Base-by-base conservation (phyloP, 2,329 filamentous ascomycete genomes). In the Lachnellula occidentalis region DNA sequence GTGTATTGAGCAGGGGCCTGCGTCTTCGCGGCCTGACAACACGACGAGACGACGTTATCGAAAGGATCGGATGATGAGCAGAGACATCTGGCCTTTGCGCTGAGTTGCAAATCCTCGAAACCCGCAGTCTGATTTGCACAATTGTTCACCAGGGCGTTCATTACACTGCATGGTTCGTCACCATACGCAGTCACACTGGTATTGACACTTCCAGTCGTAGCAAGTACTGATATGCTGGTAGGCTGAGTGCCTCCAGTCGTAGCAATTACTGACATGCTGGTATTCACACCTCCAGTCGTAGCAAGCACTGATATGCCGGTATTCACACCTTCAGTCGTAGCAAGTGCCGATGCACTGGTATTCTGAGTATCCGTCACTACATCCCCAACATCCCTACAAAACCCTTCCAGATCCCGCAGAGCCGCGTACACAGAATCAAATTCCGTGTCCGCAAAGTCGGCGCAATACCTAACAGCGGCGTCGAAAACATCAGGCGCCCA, bases 401-500 rank as follows among this genome's bases (percentile, higher is more conserved):
- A 67, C 0, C 55, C 59, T 19, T 61, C 51, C 6, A 67, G 50
- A 6, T 55, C 53, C 7, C 24, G 21, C 3, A 67, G 43, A 3
- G 58, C 57, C 4, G 45, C 27, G 43, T 60, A 63, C 3, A 57
- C 60, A 3, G 22, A 34, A 1, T 56, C 56, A 0, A 51, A 57
- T 14, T 57, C 60, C 0, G 55, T 60, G 0, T 37, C 51, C 2
- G 64, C 64, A 39, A 58, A 66, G 12, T 48, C 47, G 0, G 61
- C 64, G 36, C 64, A 67, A 2, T 50, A 56, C 9, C 56, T 53
- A 2, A 65, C 61, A 0, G 64, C 64, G 5, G 49, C 45, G 19
- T 67, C 64, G 48, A 67, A 63, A 7, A 62, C 24, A 5, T 48
- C 46, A 1, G 64, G 64, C 4, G 41, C 48, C 64, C 64, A 67